Base-by-base conservation (phyloP, 2,329 filamentous ascomycete genomes). In the Zalaria sp. region DNA sequence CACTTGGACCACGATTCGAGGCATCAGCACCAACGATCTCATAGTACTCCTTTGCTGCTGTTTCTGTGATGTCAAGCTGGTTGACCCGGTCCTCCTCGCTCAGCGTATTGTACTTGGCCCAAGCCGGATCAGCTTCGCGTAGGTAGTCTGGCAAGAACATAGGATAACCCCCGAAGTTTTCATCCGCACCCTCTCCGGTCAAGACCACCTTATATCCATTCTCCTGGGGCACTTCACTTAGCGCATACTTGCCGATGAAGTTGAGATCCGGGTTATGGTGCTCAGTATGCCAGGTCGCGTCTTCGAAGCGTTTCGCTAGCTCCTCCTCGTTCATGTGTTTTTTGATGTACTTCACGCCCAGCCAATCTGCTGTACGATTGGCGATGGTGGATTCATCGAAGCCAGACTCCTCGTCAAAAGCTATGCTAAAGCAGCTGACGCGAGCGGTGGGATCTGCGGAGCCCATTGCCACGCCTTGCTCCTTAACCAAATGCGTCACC, bases 121-220 rank as follows among this genome's bases (percentile, higher is more conserved):
- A 54, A 1, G 57, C 48, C 0, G 55, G 51, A 47, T 76, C 73
- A 1, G 62, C 49, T 47, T 74, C 72, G 7, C 63, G 60, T 2
- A 77, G 58, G 40, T 63, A 65, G 40, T 75, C 70, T 1, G 62
- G 54, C 0, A 63, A 49, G 42, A 68, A 69, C 37, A 61, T 56
- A 0, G 60, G 54, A 46, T 76, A 77, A 27, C 73, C 73, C 2
- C 59, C 65, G 50, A 76, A 75, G 39, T 67, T 61, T 56, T 75
- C 72, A 46, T 75, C 72, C 5, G 52, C 52, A 18, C 51, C 53
- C 40, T 53, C 53, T 31, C 64, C 65, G 0, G 70, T 73, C 3
- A 77, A 55, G 3, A 77, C 65, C 4, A 75, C 72, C 44, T 72
- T 72, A 51, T 69, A 62, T 5, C 70, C 71, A 6, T 62, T 54